A percentile compares a stretch with the other conserved stretches of the same genome.
Evolutionary conservation across 257 asterid genomes (phyloP).

Genomic region (Salvia hispanica): DNA sequence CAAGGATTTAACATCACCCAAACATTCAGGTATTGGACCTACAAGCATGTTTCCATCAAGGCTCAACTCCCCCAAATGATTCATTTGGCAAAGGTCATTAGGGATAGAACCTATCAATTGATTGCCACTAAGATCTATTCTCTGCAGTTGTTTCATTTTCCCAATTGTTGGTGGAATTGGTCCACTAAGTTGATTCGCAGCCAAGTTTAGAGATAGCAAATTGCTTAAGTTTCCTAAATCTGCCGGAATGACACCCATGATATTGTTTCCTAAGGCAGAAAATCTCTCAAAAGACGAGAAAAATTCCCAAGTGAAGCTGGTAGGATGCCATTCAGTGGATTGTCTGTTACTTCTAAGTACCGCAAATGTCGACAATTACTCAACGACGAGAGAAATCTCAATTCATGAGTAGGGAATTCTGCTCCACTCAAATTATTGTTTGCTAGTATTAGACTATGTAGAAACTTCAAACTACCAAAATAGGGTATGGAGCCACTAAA

Average conservation of each 20-base stretch:
- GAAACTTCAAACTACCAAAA: too few relatives aligned
- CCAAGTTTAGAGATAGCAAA: too few relatives aligned
- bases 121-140: slow-evolving; percentile 20
- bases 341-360: too few relatives aligned
- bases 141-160: slow-evolving; percentile 11
- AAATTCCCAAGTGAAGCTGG: not conserved
- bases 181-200: too few relatives aligned
- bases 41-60: slow-evolving; percentile 17
- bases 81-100: slow-evolving; percentile 19
- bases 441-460: too few relatives aligned
- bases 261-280: not conserved
- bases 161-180: slow-evolving; percentile 31
- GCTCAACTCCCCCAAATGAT: slow-evolving; percentile 23
- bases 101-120: slow-evolving; percentile 28
- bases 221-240: too few relatives aligned
- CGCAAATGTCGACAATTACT: too few relatives aligned
- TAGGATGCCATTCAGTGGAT: too few relatives aligned
- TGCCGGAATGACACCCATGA: slow-evolving; percentile 13
- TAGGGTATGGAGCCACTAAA: too few relatives aligned
- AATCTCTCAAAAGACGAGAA: not conserved
- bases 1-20: slow-evolving; percentile 9
- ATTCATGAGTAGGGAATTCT: too few relatives aligned
- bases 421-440: too few relatives aligned
- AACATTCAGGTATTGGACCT: slow-evolving; percentile 17
- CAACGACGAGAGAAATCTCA: too few relatives aligned